Conservation (phyloP, 1,139 yeast species). For the Casaregolazyma suthepensis region DNA sequence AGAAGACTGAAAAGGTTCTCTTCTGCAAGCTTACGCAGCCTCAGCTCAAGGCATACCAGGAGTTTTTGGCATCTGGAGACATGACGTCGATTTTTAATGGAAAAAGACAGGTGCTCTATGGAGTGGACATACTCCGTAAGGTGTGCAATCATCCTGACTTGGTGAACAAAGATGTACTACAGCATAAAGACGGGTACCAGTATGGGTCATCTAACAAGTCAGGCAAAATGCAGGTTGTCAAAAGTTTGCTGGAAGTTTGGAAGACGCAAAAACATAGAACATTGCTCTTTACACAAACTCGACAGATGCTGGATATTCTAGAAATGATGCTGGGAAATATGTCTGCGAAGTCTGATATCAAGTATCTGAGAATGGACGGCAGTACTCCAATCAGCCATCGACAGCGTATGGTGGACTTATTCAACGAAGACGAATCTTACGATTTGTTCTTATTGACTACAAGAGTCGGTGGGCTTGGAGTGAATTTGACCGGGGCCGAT, state of each 20-base stretch:
- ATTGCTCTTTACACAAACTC: slow-evolving; percentile 79
- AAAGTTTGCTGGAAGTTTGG: slow-evolving; percentile 73
- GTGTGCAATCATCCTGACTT: slow-evolving; percentile 96
- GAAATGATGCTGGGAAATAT: slow-evolving; percentile 52
- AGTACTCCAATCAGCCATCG: slow-evolving; percentile 72
- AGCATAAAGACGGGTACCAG: slow-evolving; percentile 39
- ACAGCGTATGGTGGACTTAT: slow-evolving; percentile 72
- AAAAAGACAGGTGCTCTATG: slow-evolving; percentile 73
- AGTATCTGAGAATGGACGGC: slow-evolving; percentile 88
- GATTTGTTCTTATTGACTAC: slow-evolving; percentile 79
- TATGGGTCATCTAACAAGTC: slow-evolving; percentile 68
- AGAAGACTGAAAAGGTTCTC: slow-evolving; percentile 87
- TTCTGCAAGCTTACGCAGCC: slow-evolving; percentile 77
- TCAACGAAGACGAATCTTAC: slow-evolving; percentile 55
- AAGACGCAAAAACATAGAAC: slow-evolving; percentile 69
- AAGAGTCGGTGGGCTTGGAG: slow-evolving; percentile 93
- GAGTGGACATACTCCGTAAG: slow-evolving; percentile 83
- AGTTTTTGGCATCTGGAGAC: slow-evolving; percentile 72
- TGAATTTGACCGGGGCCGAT: slow-evolving; percentile 91
- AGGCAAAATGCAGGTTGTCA: slow-evolving; percentile 88
- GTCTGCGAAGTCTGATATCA: slow-evolving; percentile 32
- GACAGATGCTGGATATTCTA: slow-evolving; percentile 87
- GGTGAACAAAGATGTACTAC: slow-evolving; percentile 48
- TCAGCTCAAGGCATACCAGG: slow-evolving; percentile 69
- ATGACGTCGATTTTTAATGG: slow-evolving; percentile 68